Conservation (phyloP, 257 asterid species). For the Ballota nigra region DNA sequence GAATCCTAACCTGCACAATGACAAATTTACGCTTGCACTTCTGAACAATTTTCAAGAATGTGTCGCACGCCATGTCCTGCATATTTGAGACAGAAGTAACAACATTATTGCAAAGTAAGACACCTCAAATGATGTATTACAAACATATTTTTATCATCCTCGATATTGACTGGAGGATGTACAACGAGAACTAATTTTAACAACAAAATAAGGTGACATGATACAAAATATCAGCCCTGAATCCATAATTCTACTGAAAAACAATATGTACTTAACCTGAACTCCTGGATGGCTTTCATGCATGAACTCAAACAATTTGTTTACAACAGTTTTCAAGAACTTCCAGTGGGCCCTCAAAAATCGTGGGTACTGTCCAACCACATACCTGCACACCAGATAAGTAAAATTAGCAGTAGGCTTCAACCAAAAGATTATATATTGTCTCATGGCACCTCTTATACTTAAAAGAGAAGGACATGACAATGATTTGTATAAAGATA, state of each 20-base stretch:
- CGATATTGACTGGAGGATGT: conserved; percentile 12
- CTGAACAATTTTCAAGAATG: conserved; percentile 97
- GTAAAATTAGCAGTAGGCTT: not conserved
- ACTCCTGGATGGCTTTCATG: conserved; percentile 99
- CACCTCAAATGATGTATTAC: not conserved
- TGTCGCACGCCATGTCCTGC: conserved; percentile 99
- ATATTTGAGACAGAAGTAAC: conserved; percentile 17
- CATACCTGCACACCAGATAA: conserved; percentile 65
- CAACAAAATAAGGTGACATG: not conserved
- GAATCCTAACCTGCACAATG: conserved; percentile 58
- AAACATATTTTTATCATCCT: not conserved
- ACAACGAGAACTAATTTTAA: not conserved
- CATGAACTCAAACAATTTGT: conserved; percentile 98
- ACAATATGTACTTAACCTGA: conserved; percentile 56
- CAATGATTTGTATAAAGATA: not conserved
- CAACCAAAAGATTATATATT: not conserved
- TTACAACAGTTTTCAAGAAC: conserved; percentile 97
- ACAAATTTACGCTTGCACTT: conserved; percentile 98
- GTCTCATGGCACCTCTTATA: not conserved
- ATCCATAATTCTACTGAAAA: not conserved
- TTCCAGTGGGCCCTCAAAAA: conserved; percentile 99
- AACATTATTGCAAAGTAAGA: not conserved
- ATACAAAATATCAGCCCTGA: not conserved
- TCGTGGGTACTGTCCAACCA: conserved; percentile 98
- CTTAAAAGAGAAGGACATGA: conserved; percentile 5